phyloP scores from a whole-genome alignment of 2,329 filamentous ascomycete genomes.

The Pestalotiopsis sp. region DNA sequence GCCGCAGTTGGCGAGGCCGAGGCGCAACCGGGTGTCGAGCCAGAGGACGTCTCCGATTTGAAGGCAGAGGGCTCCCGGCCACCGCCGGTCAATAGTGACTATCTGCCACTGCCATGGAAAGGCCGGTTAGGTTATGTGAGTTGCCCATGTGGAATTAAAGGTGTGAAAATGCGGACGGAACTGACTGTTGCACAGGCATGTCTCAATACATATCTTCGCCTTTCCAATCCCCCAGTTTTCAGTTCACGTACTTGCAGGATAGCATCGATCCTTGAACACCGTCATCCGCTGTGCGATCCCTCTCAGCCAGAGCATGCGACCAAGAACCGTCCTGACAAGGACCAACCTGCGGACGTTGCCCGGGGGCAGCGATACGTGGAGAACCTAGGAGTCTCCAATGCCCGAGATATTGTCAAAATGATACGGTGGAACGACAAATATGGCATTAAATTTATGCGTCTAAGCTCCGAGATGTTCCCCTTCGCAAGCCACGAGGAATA shows the following conservation, averaged over 20 bases:
- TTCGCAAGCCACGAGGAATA: constrained; percentile 89
- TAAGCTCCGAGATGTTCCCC: constrained; percentile 96
- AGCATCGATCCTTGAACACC: constrained; percentile 85
- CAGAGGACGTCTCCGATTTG: constrained; percentile 23
- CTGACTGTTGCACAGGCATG: constrained; percentile 63
- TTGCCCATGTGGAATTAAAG: background rate
- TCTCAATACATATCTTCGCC: constrained; percentile 87
- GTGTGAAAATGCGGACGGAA: constrained; percentile 7
- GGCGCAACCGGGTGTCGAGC: constrained; percentile 17
- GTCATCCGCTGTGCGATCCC: constrained; percentile 78
- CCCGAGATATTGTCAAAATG: constrained; percentile 82
- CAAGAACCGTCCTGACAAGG: constrained; percentile 84
- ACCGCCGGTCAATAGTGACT: constrained; percentile 81
- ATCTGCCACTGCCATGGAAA: constrained; percentile 86
- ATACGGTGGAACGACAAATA: constrained; percentile 90
- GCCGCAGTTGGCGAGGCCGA: constrained; percentile 6
- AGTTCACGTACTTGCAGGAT: constrained; percentile 91
- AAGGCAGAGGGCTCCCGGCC: constrained; percentile 52
- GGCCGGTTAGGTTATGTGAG: constrained; percentile 86
- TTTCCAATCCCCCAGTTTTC: constrained; percentile 82
- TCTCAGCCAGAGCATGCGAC: constrained; percentile 77
- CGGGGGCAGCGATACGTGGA: constrained; percentile 77
- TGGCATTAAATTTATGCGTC: constrained; percentile 86
- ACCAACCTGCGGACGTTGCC: constrained; percentile 65
- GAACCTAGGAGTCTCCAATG: constrained; percentile 78